Conservation (phyloP, 257 asterid genomes). For the Ilex asprella region DNA sequence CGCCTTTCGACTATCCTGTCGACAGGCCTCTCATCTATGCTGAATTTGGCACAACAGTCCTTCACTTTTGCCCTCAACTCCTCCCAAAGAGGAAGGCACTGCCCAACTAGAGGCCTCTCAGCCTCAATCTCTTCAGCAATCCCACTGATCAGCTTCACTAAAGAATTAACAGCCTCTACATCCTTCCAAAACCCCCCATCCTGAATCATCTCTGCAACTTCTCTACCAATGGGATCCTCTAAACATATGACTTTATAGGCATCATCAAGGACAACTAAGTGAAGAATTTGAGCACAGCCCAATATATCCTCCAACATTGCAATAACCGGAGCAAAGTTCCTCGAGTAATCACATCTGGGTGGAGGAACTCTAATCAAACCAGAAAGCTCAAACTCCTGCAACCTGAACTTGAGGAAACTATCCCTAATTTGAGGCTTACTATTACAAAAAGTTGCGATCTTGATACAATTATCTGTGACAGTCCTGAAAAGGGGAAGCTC, state of each 20-base stretch:
- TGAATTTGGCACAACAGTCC: constrained; percentile 65
- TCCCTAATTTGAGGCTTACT: constrained; percentile 54
- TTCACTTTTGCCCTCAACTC: constrained; percentile 48
- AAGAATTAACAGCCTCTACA: constrained; percentile 60
- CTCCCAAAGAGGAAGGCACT: constrained; percentile 85
- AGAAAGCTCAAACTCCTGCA: constrained; percentile 46
- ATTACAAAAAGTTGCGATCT: constrained; percentile 54
- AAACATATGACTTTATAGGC: constrained; percentile 43
- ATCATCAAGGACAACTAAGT: constrained; percentile 54
- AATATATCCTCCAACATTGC: constrained; percentile 70
- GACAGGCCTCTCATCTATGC: constrained; percentile 39
- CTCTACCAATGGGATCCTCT: constrained; percentile 45
- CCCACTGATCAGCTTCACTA: constrained; percentile 47
- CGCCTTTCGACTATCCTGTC: constrained; percentile 52
- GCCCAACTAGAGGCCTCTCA: constrained; percentile 72
- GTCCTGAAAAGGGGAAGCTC: constrained; percentile 57
- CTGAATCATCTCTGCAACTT: constrained; percentile 44
- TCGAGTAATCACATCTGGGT: constrained; percentile 37
- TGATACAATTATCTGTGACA: constrained; percentile 55
- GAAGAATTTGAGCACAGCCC: constrained; percentile 52
- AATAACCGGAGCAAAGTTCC: constrained; percentile 35
- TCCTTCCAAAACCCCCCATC: constrained; percentile 68
- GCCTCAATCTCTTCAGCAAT: constrained; percentile 70
- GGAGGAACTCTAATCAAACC: constrained; percentile 55
- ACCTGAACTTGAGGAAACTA: constrained; percentile 47